Evolutionary conservation across 495 filamentous ascomycete genomes (phyloP), one percentile per base, ranked within the genome.

Genomic region (Hypoxylon lienhwacheense): DNA sequence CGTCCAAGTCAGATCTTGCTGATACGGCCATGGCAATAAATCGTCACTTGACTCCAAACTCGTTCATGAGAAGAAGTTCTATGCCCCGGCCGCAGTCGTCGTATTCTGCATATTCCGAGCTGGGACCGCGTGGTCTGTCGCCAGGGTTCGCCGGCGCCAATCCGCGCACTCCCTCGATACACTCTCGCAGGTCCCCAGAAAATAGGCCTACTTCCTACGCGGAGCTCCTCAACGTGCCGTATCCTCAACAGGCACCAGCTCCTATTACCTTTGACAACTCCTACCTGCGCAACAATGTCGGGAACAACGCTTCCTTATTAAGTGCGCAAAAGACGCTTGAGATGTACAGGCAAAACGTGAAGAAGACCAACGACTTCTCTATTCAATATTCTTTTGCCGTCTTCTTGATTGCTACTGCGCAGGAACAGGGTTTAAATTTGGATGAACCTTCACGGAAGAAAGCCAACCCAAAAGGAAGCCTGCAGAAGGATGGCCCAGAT

Each of bases 341-440:
- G 52, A 96, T 97, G 92, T 99, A 99, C 65, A 79, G 95, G 21
- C 84, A 85, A 31, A 97, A 96, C 66, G 88, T 96, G 16, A 97
- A 96, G 76, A 99, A 97, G 69, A 92, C 91, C 0, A 92, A 89
- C 53, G 89, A 97, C 65, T 81, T 86, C 4, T 80, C 84, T 4
- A 83, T 91, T 17, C 89, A 95, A 66, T 97, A 97, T 70, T 91
- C 95, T 19, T 96, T 99, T 63, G 93, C 95, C 3, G 78, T 97
- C 34, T 96, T 92, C 71, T 85, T 99, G 78, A 83, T 97, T 47
- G 85, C 89, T 34, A 82, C 87, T 14, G 91, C 91, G 42, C 85
- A 88, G 56, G 86, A 96, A 47, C 73, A 78, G 67, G 66, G 78
- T 42, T 47, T 79, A 53, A 57, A 66, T 15, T 60, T 66, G 47